Base-by-base conservation (phyloP, 306 rosid genomes). In the Cotoneaster glaucophyllus region DNA sequence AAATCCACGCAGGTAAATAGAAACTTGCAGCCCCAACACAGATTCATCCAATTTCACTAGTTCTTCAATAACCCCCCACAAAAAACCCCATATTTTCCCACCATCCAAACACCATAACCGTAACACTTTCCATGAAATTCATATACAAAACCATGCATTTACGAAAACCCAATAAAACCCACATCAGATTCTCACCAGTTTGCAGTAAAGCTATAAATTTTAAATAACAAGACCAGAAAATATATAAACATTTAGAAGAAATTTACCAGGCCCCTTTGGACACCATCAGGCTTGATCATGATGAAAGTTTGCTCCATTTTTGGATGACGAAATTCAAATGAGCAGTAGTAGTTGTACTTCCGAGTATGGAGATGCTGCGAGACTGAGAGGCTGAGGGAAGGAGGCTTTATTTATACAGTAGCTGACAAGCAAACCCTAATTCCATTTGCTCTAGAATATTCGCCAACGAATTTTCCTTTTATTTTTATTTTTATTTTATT, bases 221-320 rank as follows among this genome's bases (percentile, higher is more conserved):
- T 6, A 64, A 31, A 6, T 19, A 24, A 5, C 3, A 73, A 28
- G 39, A 53, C 22, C 34, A 29, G 18, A 73, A 3, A 71, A 7
- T 8, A 8, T 0, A 12, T 13, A 11, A 64, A 7, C 2, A 19
- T 26, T 7, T 29, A n/a, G 26, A 64, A 79, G 66, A 31, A 18
- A 41, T 41, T 4, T 70, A 92, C 97, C 64, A 92, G 88, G 76
- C 97, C 97, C 77, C 97, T 90, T 77, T 92, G 97, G 57, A 92
- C 97, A 4, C 97, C 96, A 88, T 92, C 96, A 7, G 96, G 97
- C 89, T 92, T 92, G 85, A 92, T 90, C 97, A 92, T 92, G 86
- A 92, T 90, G 77, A 88, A 92, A 70, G 96, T 87, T 32, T 86
- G 97, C 85, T 92, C 97, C 96, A 92, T 90, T 12, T 70, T 81